Base-by-base conservation (phyloP, 768 basidiomycete species). In the Boletus rubroflammeus region DNA sequence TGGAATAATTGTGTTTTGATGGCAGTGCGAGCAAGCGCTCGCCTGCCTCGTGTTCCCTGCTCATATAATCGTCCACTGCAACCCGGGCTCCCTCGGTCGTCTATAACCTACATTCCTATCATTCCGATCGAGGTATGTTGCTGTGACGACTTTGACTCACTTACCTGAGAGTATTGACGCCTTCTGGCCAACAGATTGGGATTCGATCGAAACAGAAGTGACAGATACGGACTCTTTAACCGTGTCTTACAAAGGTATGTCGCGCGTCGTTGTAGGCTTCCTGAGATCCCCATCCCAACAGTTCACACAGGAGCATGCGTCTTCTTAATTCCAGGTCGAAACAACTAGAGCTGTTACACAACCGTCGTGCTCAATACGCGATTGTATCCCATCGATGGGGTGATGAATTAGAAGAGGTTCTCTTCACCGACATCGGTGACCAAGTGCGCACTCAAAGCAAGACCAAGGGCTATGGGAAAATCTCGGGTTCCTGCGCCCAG, bases 321-420 rank as follows among this genome's bases (percentile, higher is more conserved):
- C 61, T 67, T 44, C 57, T 67, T 44, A 59, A 68, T 31, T 46
- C 64, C 31, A 26, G 5, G 23, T 58, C 57, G 14, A 49, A 5
- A 36, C 56, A 59, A 28, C 41, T 66, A 19, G 66, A 66, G 6
- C 13, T 61, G n/a, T 41, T 63, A 15, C 53, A 52, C 11, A 9
- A 3, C 9, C 19, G 17, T 19, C 42, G 39, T 26, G 25, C 50
- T 14, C 35, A 7, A n/a, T 67, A 69, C 15, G 62, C 65, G 29
- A 67, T 67, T 21, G 53, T 67, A 36, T 67, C 66, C n/a, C 67
- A 69, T 47, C 55, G 67, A 51, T 67, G 67, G 67, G 59, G 58
- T 3, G 35, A 54, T 8, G 56, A 59, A 31, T 59, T 51, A 0
- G 62, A 62, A 23, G 67, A 67, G 21, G 59, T 67, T 6, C 50